Evolutionary conservation across 352 stramenopile genomes (phyloP), one percentile per base, ranked within the genome.

Genomic region (Pythium biforme): DNA sequence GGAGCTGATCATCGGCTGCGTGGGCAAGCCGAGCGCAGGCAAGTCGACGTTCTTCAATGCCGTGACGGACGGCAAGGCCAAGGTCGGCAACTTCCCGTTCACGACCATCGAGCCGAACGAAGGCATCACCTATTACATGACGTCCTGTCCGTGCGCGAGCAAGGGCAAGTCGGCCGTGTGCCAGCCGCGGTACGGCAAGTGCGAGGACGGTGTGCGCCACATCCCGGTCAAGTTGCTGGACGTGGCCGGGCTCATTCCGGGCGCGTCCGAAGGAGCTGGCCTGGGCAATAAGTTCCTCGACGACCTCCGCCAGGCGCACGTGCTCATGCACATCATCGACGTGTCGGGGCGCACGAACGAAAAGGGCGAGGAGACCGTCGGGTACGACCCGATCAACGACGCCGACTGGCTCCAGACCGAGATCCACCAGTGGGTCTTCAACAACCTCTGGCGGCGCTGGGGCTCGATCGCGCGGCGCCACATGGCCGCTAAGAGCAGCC

Each of bases 271-370:
- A 37, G 95, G 95, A 26, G 90, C 93, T 22, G 98, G 98, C 0
- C 80, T 99, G 0, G 98, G 98, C 19, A 99, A 99, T 79, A 96
- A 99, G 72, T 99, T 99, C 74, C 81, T 99, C 15, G 92, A 96
- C 60, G 88, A 96, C 64, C 63, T 96, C 41, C 86, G 88, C 11
- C 86, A 95, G 53, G 88, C 88, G 8, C 78, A 96, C 52, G 88
- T 96, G 54, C 77, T 96, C 23, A 88, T 96, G 77, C 88, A 96
- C 69, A 96, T 96, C 67, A 89, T 96, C 37, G 88, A 96, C 64
- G 85, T 95, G 41, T 94, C 83, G 14, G 88, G 88, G 6, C 80
- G 81, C 39, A 96, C 88, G 10, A 96, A 96, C 72, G 88, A 96
- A 62, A 96, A 96, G 70, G 88, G 88, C 50, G 87, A 91, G 51